A percentile compares a stretch with the other conserved stretches of the same genome.
These are phyloP conservation scores for Albatrellus ellisii DNA, from an alignment of 768 basidiomycete species.

Conservation along the genomic window DNA sequence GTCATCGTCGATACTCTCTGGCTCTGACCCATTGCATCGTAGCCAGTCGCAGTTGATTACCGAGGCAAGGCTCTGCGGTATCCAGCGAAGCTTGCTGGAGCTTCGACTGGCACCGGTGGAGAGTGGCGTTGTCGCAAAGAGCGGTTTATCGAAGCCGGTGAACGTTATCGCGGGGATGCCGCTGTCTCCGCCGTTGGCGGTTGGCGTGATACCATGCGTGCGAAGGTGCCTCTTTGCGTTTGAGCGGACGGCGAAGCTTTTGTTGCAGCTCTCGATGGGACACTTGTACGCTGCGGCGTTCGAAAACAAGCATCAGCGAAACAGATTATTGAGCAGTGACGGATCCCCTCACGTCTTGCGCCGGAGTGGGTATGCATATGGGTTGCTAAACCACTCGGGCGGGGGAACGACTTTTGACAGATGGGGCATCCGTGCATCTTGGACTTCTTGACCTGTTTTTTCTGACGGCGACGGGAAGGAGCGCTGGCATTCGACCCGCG, in stretches of 20 bases:
- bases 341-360: constrained; percentile 29
- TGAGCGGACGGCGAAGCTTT: constrained; percentile 65
- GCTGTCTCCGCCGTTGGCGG: constrained; percentile 23
- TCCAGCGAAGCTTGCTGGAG: constrained; percentile 21
- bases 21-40: constrained; percentile 11
- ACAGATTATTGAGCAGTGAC: background rate
- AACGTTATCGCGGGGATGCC: background rate
- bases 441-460: constrained; percentile 7
- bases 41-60: constrained; percentile 21
- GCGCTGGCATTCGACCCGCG: background rate
- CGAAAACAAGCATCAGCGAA: background rate
- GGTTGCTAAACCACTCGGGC: constrained; percentile 37
- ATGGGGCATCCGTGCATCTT: constrained; percentile 37
- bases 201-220: constrained; percentile 49
- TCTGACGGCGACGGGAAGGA: constrained; percentile 3
- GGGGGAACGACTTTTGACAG: constrained; percentile 33
- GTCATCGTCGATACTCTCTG: background rate
- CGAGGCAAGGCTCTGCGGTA: constrained; percentile 22
- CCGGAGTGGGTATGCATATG: constrained; percentile 43
- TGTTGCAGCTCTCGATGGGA: constrained; percentile 43
- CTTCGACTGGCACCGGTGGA: constrained; percentile 23
- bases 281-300: constrained; percentile 29
- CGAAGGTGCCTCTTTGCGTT: constrained; percentile 73
- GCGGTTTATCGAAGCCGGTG: background rate
- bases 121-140: constrained; percentile 16